Percentiles rank a stretch among this genome's conserved stretches.
Conservation (phyloP, 2,329 filamentous ascomycete genomes). For the Teratosphaeria gauchensis region DNA sequence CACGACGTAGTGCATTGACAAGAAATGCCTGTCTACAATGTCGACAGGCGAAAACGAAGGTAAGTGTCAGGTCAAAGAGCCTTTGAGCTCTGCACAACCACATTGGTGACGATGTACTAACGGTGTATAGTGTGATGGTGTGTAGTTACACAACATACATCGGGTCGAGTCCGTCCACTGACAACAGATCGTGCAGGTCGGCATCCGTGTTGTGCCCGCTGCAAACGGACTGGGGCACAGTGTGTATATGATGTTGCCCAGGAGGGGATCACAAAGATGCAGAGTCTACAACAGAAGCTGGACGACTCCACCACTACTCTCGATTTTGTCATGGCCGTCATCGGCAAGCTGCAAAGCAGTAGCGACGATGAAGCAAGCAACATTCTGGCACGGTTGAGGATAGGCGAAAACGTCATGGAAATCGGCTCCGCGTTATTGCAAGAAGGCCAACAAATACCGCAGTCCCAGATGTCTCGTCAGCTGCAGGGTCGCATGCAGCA, state of each 20-base stretch:
- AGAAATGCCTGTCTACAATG: conserved; percentile 3
- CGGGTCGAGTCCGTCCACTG: neutral
- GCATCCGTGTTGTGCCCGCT: conserved; percentile 10
- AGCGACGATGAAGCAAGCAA: conserved; percentile 12
- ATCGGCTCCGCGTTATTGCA: neutral
- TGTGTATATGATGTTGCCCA: conserved; percentile 15
- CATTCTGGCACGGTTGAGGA: conserved; percentile 12
- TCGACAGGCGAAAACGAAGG: conserved; percentile 1
- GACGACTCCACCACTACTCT: conserved; percentile 7
- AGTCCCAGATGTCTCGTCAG: neutral
- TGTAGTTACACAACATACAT: neutral
- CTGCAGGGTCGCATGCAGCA: neutral
- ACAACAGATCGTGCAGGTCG: conserved; percentile 9
- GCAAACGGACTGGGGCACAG: conserved; percentile 4
- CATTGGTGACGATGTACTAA: neutral
- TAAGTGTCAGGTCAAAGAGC: neutral
- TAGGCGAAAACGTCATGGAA: conserved; percentile 9
- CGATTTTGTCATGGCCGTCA: conserved; percentile 6
- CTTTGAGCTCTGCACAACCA: neutral
- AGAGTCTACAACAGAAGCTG: conserved; percentile 12
- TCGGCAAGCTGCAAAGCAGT: conserved; percentile 11
- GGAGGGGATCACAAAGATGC: conserved; percentile 14
- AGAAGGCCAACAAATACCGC: neutral
- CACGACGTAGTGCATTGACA: neutral
- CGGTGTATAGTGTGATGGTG: neutral